Conservation (phyloP, 2,329 filamentous ascomycete species). For the Penicillium corylophilum region DNA sequence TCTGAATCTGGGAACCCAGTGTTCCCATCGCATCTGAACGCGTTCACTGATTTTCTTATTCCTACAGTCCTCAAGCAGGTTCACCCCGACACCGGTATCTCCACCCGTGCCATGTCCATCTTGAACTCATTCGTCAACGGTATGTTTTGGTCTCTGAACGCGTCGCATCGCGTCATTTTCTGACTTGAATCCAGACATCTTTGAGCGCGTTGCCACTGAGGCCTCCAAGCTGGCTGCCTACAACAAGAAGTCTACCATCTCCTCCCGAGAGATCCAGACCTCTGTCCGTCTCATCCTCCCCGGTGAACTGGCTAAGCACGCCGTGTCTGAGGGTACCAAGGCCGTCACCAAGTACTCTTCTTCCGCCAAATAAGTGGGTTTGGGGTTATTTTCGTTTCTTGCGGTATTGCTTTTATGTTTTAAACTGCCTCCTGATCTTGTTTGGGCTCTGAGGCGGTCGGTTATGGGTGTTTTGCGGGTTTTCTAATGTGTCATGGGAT, state of each 20-base stretch:
- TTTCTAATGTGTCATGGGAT: slow-evolving; percentile 52
- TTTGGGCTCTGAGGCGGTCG: slow-evolving; percentile 45
- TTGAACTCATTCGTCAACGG: slow-evolving; percentile 99
- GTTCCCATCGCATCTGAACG: slow-evolving; percentile 12
- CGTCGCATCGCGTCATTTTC: background rate
- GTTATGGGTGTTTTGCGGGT: slow-evolving; percentile 47
- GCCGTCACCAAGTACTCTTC: slow-evolving; percentile 99
- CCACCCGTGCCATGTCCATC: slow-evolving; percentile 99
- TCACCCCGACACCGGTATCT: slow-evolving; percentile 99
- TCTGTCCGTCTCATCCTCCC: slow-evolving; percentile 97
- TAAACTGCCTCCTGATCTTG: slow-evolving; percentile 43
- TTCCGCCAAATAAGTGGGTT: slow-evolving; percentile 84
- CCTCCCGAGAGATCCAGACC: slow-evolving; percentile 98
- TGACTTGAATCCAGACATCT: slow-evolving; percentile 68
- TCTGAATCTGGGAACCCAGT: slow-evolving; percentile 11
- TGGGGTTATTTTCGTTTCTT: slow-evolving; percentile 56
- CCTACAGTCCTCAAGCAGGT: slow-evolving; percentile 95
- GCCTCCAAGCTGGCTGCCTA: slow-evolving; percentile 98
- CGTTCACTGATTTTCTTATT: slow-evolving; percentile 18
- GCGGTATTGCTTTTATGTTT: slow-evolving; percentile 46
- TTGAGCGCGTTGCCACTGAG: slow-evolving; percentile 98
- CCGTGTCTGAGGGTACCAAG: slow-evolving; percentile 99
- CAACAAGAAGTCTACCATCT: slow-evolving; percentile 99
- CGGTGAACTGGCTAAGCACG: slow-evolving; percentile 98
- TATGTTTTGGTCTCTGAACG: slow-evolving; percentile 49